Evolutionary conservation across 495 filamentous ascomycete genomes (phyloP), one percentile per base, ranked within the genome.

Genomic region (Penicillium herquei): DNA sequence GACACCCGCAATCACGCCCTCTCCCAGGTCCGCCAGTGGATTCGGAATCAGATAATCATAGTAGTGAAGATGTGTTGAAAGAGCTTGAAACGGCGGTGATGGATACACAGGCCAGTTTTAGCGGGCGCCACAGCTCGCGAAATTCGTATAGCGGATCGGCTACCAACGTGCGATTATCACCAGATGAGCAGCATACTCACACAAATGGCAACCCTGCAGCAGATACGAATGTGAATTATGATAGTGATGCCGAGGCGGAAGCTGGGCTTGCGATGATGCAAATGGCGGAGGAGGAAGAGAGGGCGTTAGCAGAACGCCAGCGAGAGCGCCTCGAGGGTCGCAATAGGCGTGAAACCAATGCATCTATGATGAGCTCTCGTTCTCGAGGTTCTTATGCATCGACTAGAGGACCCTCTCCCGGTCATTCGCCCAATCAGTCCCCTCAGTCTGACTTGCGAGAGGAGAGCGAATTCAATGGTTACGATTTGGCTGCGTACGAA

Each of bases 201-300:
- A 73, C 76, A 2, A 86, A 86, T 71, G 30, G 70, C 77, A 35
- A 74, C 72, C 2, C 4, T 9, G 69, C 72, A 7, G 69, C 74
- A 6, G 78, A 75, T 0, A 67, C 75, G 33, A 71, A 74, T 52
- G 70, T 77, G 34, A 78, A 81, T 55, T 82, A 84, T 56, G 89
- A 90, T 30, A 96, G 91, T 62, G 94, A 99, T 58, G 84, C 91
- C 0, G 94, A 99, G 70, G 93, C 90, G 26, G 88, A 88, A 17
- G 90, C 89, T 26, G 94, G 94, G 1, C 73, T 95, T 14, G 84
- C 86, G 58, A 91, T 92, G 63, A 81, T 98, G 80, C 86, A 83
- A 34, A 82, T 90, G 70, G 90, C 89, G 1, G 94, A 96, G 49
- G 84, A 92, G 69, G 85, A 96, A 64, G 91, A 96, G 18, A 71